Percentiles rank a stretch among this genome's conserved stretches.
Conservation (phyloP, 352 stramenopile genomes). For the Pythium folliculosum region DNA sequence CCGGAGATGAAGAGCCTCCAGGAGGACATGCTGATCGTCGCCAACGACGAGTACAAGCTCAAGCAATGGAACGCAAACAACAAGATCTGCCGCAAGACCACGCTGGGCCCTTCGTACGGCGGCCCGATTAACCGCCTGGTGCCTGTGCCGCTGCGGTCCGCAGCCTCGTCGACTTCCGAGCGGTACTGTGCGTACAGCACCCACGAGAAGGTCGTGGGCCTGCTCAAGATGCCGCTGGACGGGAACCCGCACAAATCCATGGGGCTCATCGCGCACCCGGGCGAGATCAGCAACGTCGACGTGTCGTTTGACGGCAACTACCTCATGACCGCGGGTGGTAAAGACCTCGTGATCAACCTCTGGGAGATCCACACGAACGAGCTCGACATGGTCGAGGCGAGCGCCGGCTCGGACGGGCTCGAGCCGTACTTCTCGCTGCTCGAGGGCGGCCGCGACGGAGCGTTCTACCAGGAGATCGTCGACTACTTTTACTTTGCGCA, state of each 20-base stretch:
- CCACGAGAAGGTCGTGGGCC: slow-evolving; percentile 79
- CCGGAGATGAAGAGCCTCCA: slow-evolving; percentile 72
- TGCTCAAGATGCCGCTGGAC: slow-evolving; percentile 90
- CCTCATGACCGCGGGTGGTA: slow-evolving; percentile 86
- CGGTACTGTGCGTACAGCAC: slow-evolving; percentile 84
- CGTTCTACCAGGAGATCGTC: slow-evolving; percentile 91
- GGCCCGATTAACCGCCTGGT: slow-evolving; percentile 85
- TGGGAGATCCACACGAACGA: slow-evolving; percentile 86
- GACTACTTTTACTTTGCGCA: slow-evolving; percentile 96
- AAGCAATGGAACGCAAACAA: slow-evolving; percentile 93
- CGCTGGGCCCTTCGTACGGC: slow-evolving; percentile 88
- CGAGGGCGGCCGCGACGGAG: slow-evolving; percentile 78
- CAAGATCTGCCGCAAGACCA: slow-evolving; percentile 90
- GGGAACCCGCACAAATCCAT: slow-evolving; percentile 91
- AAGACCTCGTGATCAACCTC: slow-evolving; percentile 91
- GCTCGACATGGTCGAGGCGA: slow-evolving; percentile 69
- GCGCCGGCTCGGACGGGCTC: slow-evolving; percentile 30
- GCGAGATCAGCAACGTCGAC: slow-evolving; percentile 84
- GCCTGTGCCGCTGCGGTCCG: slow-evolving; percentile 46
- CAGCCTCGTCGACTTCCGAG: slow-evolving; percentile 35
- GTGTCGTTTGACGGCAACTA: slow-evolving; percentile 85
- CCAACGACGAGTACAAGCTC: slow-evolving; percentile 93
- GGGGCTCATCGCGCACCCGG: slow-evolving; percentile 92
- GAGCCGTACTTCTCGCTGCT: slow-evolving; percentile 86
- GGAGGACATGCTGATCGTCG: slow-evolving; percentile 90